Evolutionary conservation across 1,284 basidiomycete species (phyloP), one percentile per base, ranked within the genome.

Genomic region (Pseudozyma sp.): DNA sequence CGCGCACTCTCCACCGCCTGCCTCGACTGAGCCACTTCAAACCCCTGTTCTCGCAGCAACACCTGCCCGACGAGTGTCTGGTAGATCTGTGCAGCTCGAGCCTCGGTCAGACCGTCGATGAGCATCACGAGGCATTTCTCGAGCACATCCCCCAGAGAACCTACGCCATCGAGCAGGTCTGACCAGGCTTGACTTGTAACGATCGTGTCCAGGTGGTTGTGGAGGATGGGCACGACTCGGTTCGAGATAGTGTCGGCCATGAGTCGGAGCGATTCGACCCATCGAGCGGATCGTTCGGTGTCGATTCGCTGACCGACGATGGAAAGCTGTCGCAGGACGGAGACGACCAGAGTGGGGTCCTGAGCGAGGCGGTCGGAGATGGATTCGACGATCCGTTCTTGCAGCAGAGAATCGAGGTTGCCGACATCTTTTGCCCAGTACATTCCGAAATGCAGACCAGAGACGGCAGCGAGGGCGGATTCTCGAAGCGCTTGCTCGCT

Each of bases 381-480:
- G 19, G 59, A 42, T 30, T 68, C 65, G 17, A 81, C 77, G 33
- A 82, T 55, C 9, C 59, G 48, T 34, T 68, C 65, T 42, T 80
- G 77, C 3, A 73, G 52, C 31, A 66, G 44, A 16, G 67, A 55
- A 42, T 79, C 71, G 43, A 82, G 75, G 17, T 68, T 72, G 42
- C 80, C 80, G 8, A 82, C 65, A 8, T 82, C 80, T 47, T 78
- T 77, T 34, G 62, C 61, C 80, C 80, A 82, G 48, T 76, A 82
- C 46, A 62, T 53, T 35, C 80, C 80, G 58, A 82, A 82, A 46
- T 80, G 48, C 4, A 52, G 19, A 0, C 79, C 80, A 9, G 63
- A 67, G 7, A 81, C 62, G 5, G 80, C 77, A 10, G 46, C 58
- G 5, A 66, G 49, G 10, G 79, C 78, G 2, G 54, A 24, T n/a